Conservation (phyloP, 176 grass and related monocot genomes). For the Musa itinerans region DNA sequence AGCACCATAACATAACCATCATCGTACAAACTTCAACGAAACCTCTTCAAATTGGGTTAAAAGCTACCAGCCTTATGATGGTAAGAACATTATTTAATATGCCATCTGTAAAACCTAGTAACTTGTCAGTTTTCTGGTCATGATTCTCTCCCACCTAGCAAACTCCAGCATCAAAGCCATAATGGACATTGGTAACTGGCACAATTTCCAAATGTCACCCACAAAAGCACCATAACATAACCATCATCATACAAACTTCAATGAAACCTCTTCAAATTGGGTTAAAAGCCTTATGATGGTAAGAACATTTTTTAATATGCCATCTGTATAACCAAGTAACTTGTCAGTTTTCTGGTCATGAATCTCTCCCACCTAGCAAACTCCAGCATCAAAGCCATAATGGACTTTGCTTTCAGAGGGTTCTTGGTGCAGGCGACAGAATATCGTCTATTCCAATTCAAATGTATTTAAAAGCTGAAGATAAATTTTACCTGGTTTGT, state of each 20-base stretch:
- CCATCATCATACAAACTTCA: neutral
- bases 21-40: neutral
- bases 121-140: neutral
- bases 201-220: neutral
- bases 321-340: too few relatives aligned
- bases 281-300: neutral
- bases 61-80: neutral
- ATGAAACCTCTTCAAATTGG: neutral
- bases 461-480: slow-evolving; percentile 7
- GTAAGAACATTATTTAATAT: neutral
- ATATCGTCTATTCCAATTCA: neutral
- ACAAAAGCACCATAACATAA: too few relatives aligned
- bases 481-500: slow-evolving; percentile 74
- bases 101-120: too few relatives aligned
- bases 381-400: neutral
- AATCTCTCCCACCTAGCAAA: neutral
- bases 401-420: neutral
- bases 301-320: neutral
- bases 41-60: neutral
- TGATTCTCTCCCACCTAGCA: neutral
- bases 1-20: too few relatives aligned
- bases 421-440: neutral
- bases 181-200: neutral
- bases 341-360: neutral
- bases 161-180: neutral